phyloP scores from a whole-genome alignment of 805 yeast species.

The Brettanomyces naardenensis region DNA sequence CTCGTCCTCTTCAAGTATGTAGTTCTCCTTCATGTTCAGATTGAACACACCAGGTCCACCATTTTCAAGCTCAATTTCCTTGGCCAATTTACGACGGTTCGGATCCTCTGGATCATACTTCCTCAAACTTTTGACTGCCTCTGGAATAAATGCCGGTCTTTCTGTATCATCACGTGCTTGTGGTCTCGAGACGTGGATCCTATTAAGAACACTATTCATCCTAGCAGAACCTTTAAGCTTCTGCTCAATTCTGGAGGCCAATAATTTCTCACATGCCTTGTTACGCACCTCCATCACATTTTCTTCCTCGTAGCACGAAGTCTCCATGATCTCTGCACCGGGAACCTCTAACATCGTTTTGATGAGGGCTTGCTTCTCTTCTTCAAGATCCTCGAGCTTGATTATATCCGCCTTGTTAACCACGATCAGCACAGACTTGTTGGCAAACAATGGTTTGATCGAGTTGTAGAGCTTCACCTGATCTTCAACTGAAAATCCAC shows the following conservation, averaged over 20 bases:
- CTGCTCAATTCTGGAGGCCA: constrained; percentile 93
- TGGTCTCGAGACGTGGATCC: constrained; percentile 92
- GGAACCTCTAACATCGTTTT: constrained; percentile 55
- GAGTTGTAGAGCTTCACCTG: constrained; percentile 96
- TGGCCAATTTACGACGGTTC: constrained; percentile 69
- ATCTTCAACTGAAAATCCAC: constrained; percentile 96
- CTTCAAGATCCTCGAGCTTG: constrained; percentile 73
- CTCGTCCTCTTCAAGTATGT: constrained; percentile 87
- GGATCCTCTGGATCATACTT: constrained; percentile 79
- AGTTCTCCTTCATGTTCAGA: constrained; percentile 86
- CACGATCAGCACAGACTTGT: constrained; percentile 92
- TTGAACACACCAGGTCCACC: constrained; percentile 99
- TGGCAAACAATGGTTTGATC: constrained; percentile 94
- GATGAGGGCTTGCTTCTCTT: constrained; percentile 64
- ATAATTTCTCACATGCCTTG: constrained; percentile 93
- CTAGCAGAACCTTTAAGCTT: constrained; percentile 90
- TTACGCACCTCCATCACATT: constrained; percentile 94
- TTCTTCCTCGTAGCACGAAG: constrained; percentile 91
- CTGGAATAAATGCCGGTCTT: constrained; percentile 80
- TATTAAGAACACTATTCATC: constrained; percentile 81
- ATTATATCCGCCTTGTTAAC: constrained; percentile 92
- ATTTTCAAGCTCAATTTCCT: constrained; percentile 86
- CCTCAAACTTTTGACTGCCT: constrained; percentile 47
- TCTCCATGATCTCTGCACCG: constrained; percentile 86
- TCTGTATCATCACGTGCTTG: constrained; percentile 78